phyloP scores from a whole-genome alignment of 2,329 filamentous ascomycete species.

The Colletotrichum costaricense region DNA sequence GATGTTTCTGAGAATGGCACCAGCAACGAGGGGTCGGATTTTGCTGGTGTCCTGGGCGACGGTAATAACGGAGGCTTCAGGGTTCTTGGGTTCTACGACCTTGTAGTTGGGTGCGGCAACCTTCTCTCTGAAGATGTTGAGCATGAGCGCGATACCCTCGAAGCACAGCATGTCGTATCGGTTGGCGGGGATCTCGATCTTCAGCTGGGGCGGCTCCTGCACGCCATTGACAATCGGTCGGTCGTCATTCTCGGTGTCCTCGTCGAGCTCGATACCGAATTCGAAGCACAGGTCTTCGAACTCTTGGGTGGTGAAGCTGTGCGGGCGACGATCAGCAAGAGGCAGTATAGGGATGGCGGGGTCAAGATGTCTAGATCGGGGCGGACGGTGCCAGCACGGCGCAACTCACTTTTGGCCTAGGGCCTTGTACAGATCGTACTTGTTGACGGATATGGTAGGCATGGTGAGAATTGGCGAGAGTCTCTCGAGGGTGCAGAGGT shows the following conservation, averaged over 20 bases:
- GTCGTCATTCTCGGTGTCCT: slow-evolving; percentile 85
- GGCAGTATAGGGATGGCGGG: slow-evolving; percentile 28
- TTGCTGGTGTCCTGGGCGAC: slow-evolving; percentile 80
- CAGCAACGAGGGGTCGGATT: slow-evolving; percentile 89
- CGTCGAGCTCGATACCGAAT: slow-evolving; percentile 97
- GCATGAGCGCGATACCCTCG: slow-evolving; percentile 94
- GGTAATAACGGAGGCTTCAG: slow-evolving; percentile 82
- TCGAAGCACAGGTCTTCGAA: slow-evolving; percentile 99
- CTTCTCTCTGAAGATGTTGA: slow-evolving; percentile 92
- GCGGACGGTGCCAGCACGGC: slow-evolving; percentile 36
- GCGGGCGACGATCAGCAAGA: slow-evolving; percentile 33
- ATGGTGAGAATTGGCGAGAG: slow-evolving; percentile 60
- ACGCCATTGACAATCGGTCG: slow-evolving; percentile 80
- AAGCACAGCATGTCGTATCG: slow-evolving; percentile 96
- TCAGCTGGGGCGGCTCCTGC: slow-evolving; percentile 90
- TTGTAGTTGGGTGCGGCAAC: slow-evolving; percentile 82
- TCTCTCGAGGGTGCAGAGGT: slow-evolving; percentile 16
- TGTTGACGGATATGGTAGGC: slow-evolving; percentile 98
- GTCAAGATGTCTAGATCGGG: slow-evolving; percentile 16
- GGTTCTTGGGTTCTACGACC: slow-evolving; percentile 77
- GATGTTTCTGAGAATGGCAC: slow-evolving; percentile 89
- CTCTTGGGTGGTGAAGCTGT: slow-evolving; percentile 89
- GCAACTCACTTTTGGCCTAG: slow-evolving; percentile 83
- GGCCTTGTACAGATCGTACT: slow-evolving; percentile 93
- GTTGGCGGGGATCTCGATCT: slow-evolving; percentile 98